These are phyloP conservation scores for Ceratocystis smalleyi DNA, from an alignment of 2,329 filamentous ascomycete genomes.

Conservation along the genomic window DNA sequence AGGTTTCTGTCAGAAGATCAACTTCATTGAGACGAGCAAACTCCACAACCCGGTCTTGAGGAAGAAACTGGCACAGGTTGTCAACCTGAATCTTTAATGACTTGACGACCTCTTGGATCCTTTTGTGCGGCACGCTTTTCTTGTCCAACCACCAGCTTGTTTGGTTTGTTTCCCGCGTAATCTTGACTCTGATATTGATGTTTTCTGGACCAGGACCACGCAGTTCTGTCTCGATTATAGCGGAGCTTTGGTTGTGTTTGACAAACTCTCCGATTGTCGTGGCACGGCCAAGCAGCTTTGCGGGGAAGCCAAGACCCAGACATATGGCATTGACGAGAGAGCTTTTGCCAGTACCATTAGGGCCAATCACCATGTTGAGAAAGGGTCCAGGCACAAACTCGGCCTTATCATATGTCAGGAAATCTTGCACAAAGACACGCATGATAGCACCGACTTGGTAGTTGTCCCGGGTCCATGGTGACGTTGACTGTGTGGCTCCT, in stretches of 20 bases:
- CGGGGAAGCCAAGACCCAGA: slow-evolving; percentile 70
- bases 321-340: slow-evolving; percentile 95
- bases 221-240: slow-evolving; percentile 81
- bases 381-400: slow-evolving; percentile 85
- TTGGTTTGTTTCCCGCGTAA: slow-evolving; percentile 68
- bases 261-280: slow-evolving; percentile 79
- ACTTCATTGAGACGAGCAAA: slow-evolving; percentile 74
- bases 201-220: slow-evolving; percentile 50
- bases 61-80: slow-evolving; percentile 92
- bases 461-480: slow-evolving; percentile 20
- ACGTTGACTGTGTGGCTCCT: neutral
- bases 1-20: slow-evolving; percentile 69
- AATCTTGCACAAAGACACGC: slow-evolving; percentile 70
- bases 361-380: slow-evolving; percentile 95
- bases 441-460: slow-evolving; percentile 73
- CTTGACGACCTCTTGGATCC: slow-evolving; percentile 50
- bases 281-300: slow-evolving; percentile 70
- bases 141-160: slow-evolving; percentile 67
- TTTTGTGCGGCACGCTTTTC: slow-evolving; percentile 43
- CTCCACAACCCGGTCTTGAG: slow-evolving; percentile 88
- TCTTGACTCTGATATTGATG: slow-evolving; percentile 56
- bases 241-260: slow-evolving; percentile 67
- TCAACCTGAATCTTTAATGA: slow-evolving; percentile 84
- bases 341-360: slow-evolving; percentile 97
- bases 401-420: slow-evolving; percentile 85